A percentile compares a stretch with the other conserved stretches of the same genome.
phyloP scores from a whole-genome alignment of 2,329 filamentous ascomycete species.

The Fusarium continuum region DNA sequence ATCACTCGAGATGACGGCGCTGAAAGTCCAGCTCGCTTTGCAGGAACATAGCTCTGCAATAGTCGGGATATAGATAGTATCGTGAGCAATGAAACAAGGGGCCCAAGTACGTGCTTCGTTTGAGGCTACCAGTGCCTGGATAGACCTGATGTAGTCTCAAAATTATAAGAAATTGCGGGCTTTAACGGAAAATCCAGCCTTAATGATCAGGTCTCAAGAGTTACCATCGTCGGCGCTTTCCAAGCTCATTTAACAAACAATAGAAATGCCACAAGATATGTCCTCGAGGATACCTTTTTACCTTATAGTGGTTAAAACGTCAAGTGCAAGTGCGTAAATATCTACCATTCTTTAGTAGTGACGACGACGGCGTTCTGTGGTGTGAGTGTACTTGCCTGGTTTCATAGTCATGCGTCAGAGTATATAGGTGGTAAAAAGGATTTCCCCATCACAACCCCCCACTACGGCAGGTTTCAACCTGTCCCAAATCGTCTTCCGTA shows the following conservation, averaged over 20 bases:
- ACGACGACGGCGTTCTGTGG: too few relatives aligned
- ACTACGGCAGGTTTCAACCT: slow-evolving; percentile 14
- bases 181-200: background rate
- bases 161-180: background rate
- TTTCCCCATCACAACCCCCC: slow-evolving; percentile 7
- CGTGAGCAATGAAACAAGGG: background rate
- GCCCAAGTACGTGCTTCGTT: background rate
- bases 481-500: slow-evolving; percentile 20
- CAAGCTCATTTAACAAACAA: too few relatives aligned
- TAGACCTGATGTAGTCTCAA: background rate
- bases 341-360: too few relatives aligned
- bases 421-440: too few relatives aligned
- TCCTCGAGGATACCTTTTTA: too few relatives aligned
- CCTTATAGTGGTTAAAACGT: too few relatives aligned
- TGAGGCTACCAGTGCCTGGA: too few relatives aligned
- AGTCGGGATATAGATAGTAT: background rate
- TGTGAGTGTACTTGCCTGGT: too few relatives aligned
- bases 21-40: background rate
- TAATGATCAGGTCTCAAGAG: too few relatives aligned
- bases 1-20: background rate
- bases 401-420: background rate
- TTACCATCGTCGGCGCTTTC: too few relatives aligned
- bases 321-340: too few relatives aligned
- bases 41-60: background rate
- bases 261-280: too few relatives aligned